phyloP scores from a whole-genome alignment of 495 filamentous ascomycete species.

The Hypoxylon crocopeplum region DNA sequence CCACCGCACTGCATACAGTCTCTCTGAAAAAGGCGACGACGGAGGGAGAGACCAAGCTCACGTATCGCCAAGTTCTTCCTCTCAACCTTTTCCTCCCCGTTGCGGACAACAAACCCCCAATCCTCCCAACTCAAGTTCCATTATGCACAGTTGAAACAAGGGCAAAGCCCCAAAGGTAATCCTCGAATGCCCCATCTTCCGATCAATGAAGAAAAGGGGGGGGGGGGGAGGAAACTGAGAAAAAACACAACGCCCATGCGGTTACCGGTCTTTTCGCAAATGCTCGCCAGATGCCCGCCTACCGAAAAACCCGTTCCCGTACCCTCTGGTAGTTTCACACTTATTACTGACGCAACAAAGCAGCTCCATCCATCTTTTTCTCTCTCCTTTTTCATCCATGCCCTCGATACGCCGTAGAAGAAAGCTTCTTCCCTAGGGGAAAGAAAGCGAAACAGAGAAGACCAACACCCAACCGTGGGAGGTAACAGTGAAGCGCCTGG shows the following conservation, averaged over 20 bases:
- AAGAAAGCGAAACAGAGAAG: conserved; percentile 12
- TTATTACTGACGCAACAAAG: conserved; percentile 23
- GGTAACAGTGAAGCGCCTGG: no score
- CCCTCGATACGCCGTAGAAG: conserved; percentile 18
- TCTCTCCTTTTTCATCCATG: conserved; percentile 24
- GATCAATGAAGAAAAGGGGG: neutral
- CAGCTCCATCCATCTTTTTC: conserved; percentile 21
- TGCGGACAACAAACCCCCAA: neutral
- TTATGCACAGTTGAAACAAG: conserved; percentile 18
- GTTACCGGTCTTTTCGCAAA: conserved; percentile 24
- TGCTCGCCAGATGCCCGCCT: conserved; percentile 24
- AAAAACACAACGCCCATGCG: conserved; percentile 10
- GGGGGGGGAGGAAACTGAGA: neutral
- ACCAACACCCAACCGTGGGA: no score
- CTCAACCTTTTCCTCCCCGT: neutral
- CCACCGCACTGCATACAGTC: neutral
- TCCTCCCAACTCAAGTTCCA: no score
- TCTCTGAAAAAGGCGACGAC: no score
- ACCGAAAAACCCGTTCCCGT: conserved; percentile 16
- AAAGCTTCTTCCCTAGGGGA: neutral
- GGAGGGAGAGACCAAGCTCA: no score
- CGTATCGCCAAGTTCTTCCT: no score
- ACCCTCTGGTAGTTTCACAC: conserved; percentile 24
- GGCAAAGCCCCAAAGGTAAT: neutral
- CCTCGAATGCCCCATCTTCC: conserved; percentile 16